Evolutionary conservation across 2,329 filamentous ascomycete species (phyloP), one percentile per base, ranked within the genome.

Genomic region (Ceratocystiopsis sp.): DNA sequence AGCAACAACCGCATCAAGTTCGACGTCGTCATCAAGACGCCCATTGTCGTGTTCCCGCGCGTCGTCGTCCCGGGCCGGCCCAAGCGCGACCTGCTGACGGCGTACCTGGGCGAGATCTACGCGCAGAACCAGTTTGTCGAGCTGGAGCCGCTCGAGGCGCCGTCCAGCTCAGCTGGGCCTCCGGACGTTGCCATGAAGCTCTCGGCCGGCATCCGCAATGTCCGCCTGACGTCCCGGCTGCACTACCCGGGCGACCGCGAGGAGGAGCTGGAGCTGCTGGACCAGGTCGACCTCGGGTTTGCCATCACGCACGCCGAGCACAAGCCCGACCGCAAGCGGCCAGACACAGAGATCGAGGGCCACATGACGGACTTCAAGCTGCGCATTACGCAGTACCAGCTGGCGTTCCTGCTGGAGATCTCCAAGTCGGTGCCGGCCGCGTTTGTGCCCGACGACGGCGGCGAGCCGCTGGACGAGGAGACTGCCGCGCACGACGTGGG

Each of bases 101-200:
- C 89, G 0, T 93, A 96, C 54, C 66, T 99, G 3, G 91, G 91
- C 62, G 93, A 98, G 57, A 95, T 99, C 19, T 98, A 96, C 56
- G 87, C 84, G 0, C 86, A 87, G 59, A 98, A 98, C 59, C 83
- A 80, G 49, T 98, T 99, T 55, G 75, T 80, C 1, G 81, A 84
- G 0, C 64, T 96, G 4, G 67, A 82, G 52, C 63, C 76, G 29
- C 72, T 82, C 0, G 73, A 80, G 4, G 7, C 4, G 4, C 4
- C 19, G 19, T 7, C 19, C 19, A 21, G 19, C 19, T n/a, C n/a
- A n/a, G n/a, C n/a, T n/a, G n/a, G n/a, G n/a, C 19, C 19, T 7
- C 19, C 19, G 19, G 25, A 29, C 25, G 78, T 84, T 46, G 84
- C 84, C 32, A 98, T 94, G 68, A 86, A 93, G 57, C 72, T 98